Conservation (phyloP, 169 alveolate species). For the Babesia ovata region DNA sequence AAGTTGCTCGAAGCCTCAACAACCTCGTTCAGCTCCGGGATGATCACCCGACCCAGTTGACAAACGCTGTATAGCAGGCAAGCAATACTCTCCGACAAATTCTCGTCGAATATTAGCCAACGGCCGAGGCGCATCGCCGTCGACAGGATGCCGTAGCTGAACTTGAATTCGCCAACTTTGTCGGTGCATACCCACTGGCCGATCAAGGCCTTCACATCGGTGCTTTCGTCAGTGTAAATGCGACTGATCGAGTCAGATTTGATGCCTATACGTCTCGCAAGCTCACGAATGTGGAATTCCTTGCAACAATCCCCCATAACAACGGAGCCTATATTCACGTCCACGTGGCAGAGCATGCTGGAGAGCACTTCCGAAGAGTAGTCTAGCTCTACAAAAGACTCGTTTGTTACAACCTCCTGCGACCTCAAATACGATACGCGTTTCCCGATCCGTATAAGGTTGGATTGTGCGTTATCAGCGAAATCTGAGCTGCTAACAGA, state of each 20-base stretch:
- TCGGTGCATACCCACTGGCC: slow-evolving; percentile 82
- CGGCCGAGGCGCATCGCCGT: slow-evolving; percentile 77
- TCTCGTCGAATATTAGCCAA: slow-evolving; percentile 83
- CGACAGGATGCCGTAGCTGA: slow-evolving; percentile 79
- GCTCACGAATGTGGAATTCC: slow-evolving; percentile 41
- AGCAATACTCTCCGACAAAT: slow-evolving; percentile 72
- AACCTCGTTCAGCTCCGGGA: slow-evolving; percentile 71
- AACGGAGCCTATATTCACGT: slow-evolving; percentile 38
- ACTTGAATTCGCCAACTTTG: slow-evolving; percentile 77
- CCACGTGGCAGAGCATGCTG: slow-evolving; percentile 59
- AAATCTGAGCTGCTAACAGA: neutral
- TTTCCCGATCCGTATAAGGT: slow-evolving; percentile 29
- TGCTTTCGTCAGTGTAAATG: slow-evolving; percentile 79
- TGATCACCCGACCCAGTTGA: slow-evolving; percentile 56
- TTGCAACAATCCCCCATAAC: slow-evolving; percentile 49
- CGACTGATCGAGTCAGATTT: slow-evolving; percentile 14
- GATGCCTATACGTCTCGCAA: slow-evolving; percentile 50
- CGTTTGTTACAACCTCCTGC: neutral
- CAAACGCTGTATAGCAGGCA: slow-evolving; percentile 71
- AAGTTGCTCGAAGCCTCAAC: slow-evolving; percentile 72
- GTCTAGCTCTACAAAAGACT: slow-evolving; percentile 12
- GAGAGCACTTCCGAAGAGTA: slow-evolving; percentile 48
- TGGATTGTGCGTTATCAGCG: neutral
- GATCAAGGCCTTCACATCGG: slow-evolving; percentile 78
- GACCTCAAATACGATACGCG: slow-evolving; percentile 43